phyloP scores from a whole-genome alignment of 352 stramenopile genomes.

The Phytopythium oedochilum region DNA sequence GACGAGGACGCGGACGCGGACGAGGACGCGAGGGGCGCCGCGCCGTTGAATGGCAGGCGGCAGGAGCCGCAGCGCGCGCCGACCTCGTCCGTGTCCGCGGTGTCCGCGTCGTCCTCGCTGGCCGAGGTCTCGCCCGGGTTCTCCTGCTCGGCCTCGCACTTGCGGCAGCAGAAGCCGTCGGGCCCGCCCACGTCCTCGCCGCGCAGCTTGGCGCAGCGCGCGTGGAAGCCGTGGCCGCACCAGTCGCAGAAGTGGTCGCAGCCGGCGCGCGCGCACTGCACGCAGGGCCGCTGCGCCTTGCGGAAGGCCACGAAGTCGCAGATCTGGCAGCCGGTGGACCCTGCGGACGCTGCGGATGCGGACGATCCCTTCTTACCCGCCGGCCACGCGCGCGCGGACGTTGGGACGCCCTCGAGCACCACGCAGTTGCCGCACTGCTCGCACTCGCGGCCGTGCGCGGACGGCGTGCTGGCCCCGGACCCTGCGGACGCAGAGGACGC shows the following conservation, averaged over 20 bases:
- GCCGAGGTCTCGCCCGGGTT: constrained; percentile 38
- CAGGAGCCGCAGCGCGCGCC: constrained; percentile 68
- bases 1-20: constrained; percentile 5
- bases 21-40: neutral
- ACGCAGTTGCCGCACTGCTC: constrained; percentile 40
- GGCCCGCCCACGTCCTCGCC: constrained; percentile 46
- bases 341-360: constrained; percentile 11
- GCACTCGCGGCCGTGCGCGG: constrained; percentile 44
- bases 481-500: neutral
- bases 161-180: constrained; percentile 71
- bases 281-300: constrained; percentile 60
- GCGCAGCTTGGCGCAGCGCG: constrained; percentile 48
- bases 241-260: constrained; percentile 85
- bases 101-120: constrained; percentile 19
- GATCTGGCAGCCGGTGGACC: constrained; percentile 61
- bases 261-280: constrained; percentile 46
- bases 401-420: constrained; percentile 31
- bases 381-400: constrained; percentile 32
- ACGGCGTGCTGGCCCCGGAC: constrained; percentile 16
- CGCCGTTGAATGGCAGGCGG: constrained; percentile 39
- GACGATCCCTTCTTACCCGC: constrained; percentile 28
- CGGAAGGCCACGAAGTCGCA: constrained; percentile 78
- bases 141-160: constrained; percentile 65
- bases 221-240: constrained; percentile 80
- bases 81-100: constrained; percentile 38